Base-by-base conservation (phyloP, 257 asterid species). In the Petunia axillaris region DNA sequence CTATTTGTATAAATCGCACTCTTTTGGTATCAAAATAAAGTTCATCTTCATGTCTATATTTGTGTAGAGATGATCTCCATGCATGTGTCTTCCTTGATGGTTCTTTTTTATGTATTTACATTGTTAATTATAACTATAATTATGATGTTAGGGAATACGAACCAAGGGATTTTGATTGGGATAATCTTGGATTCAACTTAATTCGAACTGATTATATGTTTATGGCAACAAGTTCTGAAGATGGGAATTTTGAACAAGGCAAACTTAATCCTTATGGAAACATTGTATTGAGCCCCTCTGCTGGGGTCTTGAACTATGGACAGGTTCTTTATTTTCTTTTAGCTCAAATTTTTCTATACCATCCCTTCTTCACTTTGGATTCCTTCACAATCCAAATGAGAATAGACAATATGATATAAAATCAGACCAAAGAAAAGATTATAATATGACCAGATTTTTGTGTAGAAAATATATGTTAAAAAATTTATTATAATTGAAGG, bases 231-330 rank as follows among this genome's bases (percentile, higher is more conserved):
- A 81, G 87, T 68, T 76, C 84, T 8, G 75, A 70, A 39, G 90
- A 87, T 5, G 93, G 88, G 8, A 79, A 64, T 41, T 93, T 91
- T 83, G 75, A 81, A 75, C 83, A 82, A 39, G 97, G 97, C n/a
- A 64, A 84, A 60, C 88, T 93, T 41, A 83, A 71, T 53, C 90
- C 84, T 6, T 93, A 81, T 63, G 97, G 97, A 4, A 90, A 86
- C 48, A 89, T 93, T 25, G 89, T 91, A 78, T 55, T 93, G 81
- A 91, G 91, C 82, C 98, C 98, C 75, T 87, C 88, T 36, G 94
- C 98, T 35, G 97, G 89, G 9, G 98, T 93, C 73, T 79, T 93
- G 40, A 93, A 93, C 55, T 93, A 93, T 77, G 98, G 98, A 6
- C 98, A 93, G 97, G 97, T 93, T 46, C 44, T 8, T 44, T 46